phyloP scores from a whole-genome alignment of 2,329 filamentous ascomycete species.

The Aspergillus hiratsukae region DNA sequence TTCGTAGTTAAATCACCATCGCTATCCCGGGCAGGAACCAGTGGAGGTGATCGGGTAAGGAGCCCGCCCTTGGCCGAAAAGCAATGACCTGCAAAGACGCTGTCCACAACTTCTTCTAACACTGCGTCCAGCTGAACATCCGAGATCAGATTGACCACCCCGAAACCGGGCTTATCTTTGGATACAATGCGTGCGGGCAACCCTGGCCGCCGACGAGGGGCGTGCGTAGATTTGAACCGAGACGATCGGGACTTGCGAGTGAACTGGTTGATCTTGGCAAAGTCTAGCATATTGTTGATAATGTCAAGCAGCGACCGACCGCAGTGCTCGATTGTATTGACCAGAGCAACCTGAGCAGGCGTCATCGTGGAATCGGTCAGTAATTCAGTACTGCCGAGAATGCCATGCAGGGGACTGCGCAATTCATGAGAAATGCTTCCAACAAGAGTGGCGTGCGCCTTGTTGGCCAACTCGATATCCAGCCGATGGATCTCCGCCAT shows the following conservation, averaged over 20 bases:
- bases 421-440: slow-evolving; percentile 34
- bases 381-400: slow-evolving; percentile 31
- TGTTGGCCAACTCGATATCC: slow-evolving; percentile 26
- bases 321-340: slow-evolving; percentile 37
- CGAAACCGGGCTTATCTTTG: not conserved
- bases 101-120: slow-evolving; percentile 22
- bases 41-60: not conserved
- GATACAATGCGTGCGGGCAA: not conserved
- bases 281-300: slow-evolving; percentile 36
- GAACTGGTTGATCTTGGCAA: slow-evolving; percentile 24
- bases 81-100: slow-evolving; percentile 23
- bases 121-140: slow-evolving; percentile 17
- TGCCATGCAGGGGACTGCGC: slow-evolving; percentile 33
- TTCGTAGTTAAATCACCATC: not conserved
- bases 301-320: slow-evolving; percentile 41
- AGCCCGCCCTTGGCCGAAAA: slow-evolving; percentile 9
- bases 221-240: not conserved
- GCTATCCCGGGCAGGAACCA: not conserved
- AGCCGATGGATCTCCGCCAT: slow-evolving; percentile 31
- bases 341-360: slow-evolving; percentile 25
- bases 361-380: slow-evolving; percentile 26
- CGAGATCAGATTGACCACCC: slow-evolving; percentile 2
- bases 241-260: not conserved
- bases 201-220: not conserved
- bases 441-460: slow-evolving; percentile 31